Base-by-base conservation (phyloP, 257 asterid species). In the Jaltomata sinuosa region DNA sequence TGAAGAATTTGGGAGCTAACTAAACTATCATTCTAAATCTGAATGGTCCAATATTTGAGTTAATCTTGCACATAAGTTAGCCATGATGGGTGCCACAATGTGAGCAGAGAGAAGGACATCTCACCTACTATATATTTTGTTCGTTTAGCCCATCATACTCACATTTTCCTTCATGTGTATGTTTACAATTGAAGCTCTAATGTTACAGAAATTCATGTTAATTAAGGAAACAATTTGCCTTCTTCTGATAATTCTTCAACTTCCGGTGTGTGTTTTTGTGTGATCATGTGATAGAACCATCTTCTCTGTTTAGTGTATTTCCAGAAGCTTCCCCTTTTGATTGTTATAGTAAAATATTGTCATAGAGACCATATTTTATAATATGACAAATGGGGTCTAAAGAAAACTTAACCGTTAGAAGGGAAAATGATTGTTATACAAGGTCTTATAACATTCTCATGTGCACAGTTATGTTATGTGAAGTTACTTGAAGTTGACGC, bases 121-220 rank as follows among this genome's bases (percentile, higher is more conserved):
- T 84, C 19, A 84, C 83, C 86, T 15, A 74, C 83, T 84, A 47
- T n/a, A n/a, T n/a, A n/a, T 65, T 65, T 83, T 65, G 50, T 40
- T 59, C 5, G 47, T 11, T 59, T 40, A 57, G 15, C 79, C 68
- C 80, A 59, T 12, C 83, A 84, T 19, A 45, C 19, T 79, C 68
- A 77, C 57, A 47, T 29, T 50, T 21, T 42, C 27, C 21, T 77
- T 77, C 32, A 50, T 61, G 34, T 61, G 29, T 25, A 55, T 77
- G 79, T 62, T n/a, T 55, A 27, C 68, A 59, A 22, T 47, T 76
- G 31, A 76, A 31, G 68, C 80, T 83, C 36, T 18, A 29, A 16
- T 7, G 50, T 50, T 47, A 19, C 68, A 14, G 18, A 47, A 14
- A 59, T 62, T 47, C 31, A 65, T 81, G 62, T 45, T 82, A 29